These are phyloP conservation scores for Dothiorella sarmentorum DNA, from an alignment of 2,329 filamentous ascomycete genomes.

Conservation along the genomic window DNA sequence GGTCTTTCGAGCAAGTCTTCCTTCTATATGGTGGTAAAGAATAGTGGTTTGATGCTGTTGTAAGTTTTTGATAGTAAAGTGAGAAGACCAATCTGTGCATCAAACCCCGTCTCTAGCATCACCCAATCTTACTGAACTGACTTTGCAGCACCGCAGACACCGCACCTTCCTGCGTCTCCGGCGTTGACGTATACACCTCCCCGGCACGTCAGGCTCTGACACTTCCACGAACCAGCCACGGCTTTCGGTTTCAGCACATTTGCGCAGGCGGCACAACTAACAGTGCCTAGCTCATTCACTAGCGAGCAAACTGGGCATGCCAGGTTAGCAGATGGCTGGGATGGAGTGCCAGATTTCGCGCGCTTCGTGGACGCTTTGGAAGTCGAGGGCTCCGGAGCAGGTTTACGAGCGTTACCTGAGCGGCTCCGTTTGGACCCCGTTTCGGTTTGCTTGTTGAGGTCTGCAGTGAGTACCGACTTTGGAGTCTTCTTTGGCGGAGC, in stretches of 20 bases:
- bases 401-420: not conserved
- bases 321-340: not conserved
- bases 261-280: constrained; percentile 66
- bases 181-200: constrained; percentile 63
- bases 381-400: not conserved
- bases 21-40: no score
- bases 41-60: no score
- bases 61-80: no score
- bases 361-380: not conserved
- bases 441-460: not conserved
- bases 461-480: not conserved
- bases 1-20: not conserved
- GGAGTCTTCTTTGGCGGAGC: not conserved
- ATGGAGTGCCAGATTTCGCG: not conserved
- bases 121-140: not conserved
- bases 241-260: constrained; percentile 61
- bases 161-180: constrained; percentile 66
- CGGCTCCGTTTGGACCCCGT: not conserved
- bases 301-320: constrained; percentile 67
- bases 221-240: constrained; percentile 62
- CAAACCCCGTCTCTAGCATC: no score
- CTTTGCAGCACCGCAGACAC: constrained; percentile 56
- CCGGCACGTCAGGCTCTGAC: constrained; percentile 54
- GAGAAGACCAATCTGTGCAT: no score
- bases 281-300: constrained; percentile 51